Base-by-base conservation (phyloP, 257 asterid species). In the Euphrasia confusa region DNA sequence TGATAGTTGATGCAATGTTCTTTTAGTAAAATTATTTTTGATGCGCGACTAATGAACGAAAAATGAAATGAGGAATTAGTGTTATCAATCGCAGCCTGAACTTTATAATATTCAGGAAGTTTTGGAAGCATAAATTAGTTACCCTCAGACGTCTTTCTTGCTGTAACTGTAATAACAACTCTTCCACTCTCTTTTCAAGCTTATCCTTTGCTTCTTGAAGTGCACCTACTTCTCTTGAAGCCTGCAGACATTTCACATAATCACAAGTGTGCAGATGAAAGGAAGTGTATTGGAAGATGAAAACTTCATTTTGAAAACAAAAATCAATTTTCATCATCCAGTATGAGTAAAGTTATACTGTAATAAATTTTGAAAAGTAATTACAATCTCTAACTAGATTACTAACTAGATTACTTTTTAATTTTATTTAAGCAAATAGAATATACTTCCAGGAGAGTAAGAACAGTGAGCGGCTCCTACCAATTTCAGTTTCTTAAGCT, bases 141-240 rank as follows among this genome's bases (percentile, higher is more conserved):
- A 90, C 97, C 93, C 95, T 83, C 67, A 79, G 67, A 47, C 80
- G 81, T 78, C 84, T 88, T 79, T 90, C 98, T 69, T 73, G 76
- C 75, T 83, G 81, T 75, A 87, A 71, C 72, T 80, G 87, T 79
- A 80, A 72, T 54, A 80, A 77, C 68, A 90, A 83, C 61, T 90
- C 94, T 74, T 83, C 86, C 77, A 90, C 95, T 67, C 75, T 79
- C 78, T 82, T 85, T 79, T 88, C 91, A 78, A 88, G 98, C 72
- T 79, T 84, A 71, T 74, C 78, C 74, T 90, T 87, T 63, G 93
- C 93, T 76, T 90, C 94, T 79, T 75, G 81, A 60, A 87, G 96
- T 40, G 86, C 90, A 33, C 86, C 90, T 21, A 95, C 80, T 80
- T 83, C 95, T 75, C 82, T 83, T 67, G 95, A 72, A 65, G 81